Conservation (phyloP, 306 rosid genomes). For the Erythrophleum fordii region DNA sequence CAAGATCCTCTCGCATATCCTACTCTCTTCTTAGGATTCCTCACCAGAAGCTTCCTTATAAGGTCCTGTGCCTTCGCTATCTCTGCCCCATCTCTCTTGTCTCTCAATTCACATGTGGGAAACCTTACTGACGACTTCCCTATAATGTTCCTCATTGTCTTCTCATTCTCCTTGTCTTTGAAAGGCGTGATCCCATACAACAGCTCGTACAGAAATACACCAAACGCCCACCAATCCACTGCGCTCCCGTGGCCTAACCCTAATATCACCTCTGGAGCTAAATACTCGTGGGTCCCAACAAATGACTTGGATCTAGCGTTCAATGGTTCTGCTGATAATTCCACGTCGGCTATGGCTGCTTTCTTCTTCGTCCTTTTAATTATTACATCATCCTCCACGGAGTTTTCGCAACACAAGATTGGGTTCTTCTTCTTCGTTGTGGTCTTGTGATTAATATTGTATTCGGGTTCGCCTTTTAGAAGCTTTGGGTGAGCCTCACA, state of each 20-base stretch:
- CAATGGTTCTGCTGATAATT: slow-evolving; percentile 49
- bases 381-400: neutral
- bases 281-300: slow-evolving; percentile 70
- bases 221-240: slow-evolving; percentile 73
- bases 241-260: slow-evolving; percentile 68
- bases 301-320: slow-evolving; percentile 63
- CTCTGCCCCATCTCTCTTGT: slow-evolving; percentile 4
- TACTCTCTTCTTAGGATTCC: slow-evolving; percentile 52
- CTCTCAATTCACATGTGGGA: slow-evolving; percentile 39
- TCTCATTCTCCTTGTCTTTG: slow-evolving; percentile 46
- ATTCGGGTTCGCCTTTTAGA: slow-evolving; percentile 37
- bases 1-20: slow-evolving; percentile 61
- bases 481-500: slow-evolving; percentile 58
- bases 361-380: neutral
- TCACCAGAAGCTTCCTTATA: slow-evolving; percentile 54
- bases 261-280: slow-evolving; percentile 62
- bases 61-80: slow-evolving; percentile 56
- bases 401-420: slow-evolving; percentile 33
- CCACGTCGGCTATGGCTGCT: neutral
- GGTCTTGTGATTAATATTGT: neutral
- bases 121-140: slow-evolving; percentile 41
- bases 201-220: slow-evolving; percentile 63
- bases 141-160: slow-evolving; percentile 57
- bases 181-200: slow-evolving; percentile 61
- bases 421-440: slow-evolving; percentile 35